These are phyloP conservation scores for Skeletonema marinoi DNA, from an alignment of 108 stramenopile species.

Conservation along the genomic window DNA sequence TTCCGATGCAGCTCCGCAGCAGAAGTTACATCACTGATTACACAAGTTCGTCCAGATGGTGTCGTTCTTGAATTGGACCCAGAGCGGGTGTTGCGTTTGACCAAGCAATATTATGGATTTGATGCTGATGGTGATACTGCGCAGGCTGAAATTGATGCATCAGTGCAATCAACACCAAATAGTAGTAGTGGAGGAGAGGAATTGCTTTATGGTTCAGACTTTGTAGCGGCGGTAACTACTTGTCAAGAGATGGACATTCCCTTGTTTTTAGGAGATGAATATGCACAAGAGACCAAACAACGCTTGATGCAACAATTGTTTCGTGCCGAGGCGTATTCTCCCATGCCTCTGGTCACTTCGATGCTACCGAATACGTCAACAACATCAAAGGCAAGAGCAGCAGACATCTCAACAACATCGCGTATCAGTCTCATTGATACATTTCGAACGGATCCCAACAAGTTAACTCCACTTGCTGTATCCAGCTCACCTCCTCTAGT, in stretches of 20 bases:
- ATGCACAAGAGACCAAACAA: constrained; percentile 45
- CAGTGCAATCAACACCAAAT: neutral
- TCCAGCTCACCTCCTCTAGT: constrained; percentile 41
- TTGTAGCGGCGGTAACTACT: constrained; percentile 50
- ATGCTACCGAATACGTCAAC: constrained; percentile 21
- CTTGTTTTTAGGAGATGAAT: constrained; percentile 62
- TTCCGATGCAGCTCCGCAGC: constrained; percentile 53
- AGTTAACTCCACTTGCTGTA: constrained; percentile 45
- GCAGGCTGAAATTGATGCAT: constrained; percentile 2
- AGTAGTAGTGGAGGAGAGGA: neutral
- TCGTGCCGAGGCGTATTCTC: constrained; percentile 43
- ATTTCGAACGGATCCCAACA: constrained; percentile 51
- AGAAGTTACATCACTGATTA: constrained; percentile 52
- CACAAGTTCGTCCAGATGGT: constrained; percentile 50
- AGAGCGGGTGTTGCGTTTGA: constrained; percentile 55
- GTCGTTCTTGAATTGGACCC: constrained; percentile 60
- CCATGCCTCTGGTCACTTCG: constrained; percentile 23
- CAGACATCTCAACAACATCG: neutral
- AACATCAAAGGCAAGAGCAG: neutral
- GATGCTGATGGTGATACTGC: neutral
- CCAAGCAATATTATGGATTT: constrained; percentile 47
- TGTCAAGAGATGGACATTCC: constrained; percentile 55
- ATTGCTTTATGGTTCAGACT: constrained; percentile 57
- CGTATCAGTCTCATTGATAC: constrained; percentile 41
- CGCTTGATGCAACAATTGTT: constrained; percentile 32